Percentiles rank a stretch among this genome's conserved stretches.
Evolutionary conservation across 2,329 filamentous ascomycete genomes (phyloP).

Genomic region (Ploettnerulaceae sp.): DNA sequence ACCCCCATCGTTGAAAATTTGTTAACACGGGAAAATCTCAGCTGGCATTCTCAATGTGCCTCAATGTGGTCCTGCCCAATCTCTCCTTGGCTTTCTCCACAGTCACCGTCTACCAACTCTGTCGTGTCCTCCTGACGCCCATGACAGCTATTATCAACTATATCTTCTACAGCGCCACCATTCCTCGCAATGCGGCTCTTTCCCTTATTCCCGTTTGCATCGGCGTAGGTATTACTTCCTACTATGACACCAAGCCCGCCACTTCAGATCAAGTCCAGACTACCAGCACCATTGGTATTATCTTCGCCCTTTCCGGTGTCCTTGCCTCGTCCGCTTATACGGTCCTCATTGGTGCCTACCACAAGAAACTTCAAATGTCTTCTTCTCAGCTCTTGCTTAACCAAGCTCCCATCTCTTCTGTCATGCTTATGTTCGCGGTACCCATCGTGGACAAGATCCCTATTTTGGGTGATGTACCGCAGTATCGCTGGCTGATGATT

Average conservation of each 20-base stretch:
- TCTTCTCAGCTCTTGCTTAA: conserved; percentile 41
- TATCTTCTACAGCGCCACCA: conserved; percentile 26
- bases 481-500: conserved; percentile 37
- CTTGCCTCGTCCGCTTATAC: conserved; percentile 39
- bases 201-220: conserved; percentile 36
- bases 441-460: conserved; percentile 38
- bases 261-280: conserved; percentile 42
- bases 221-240: conserved; percentile 43
- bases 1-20: neutral
- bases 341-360: conserved; percentile 39
- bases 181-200: conserved; percentile 25
- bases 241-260: conserved; percentile 38
- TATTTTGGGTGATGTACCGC: conserved; percentile 34
- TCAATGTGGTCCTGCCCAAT: conserved; percentile 30
- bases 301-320: conserved; percentile 58
- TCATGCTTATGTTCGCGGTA: conserved; percentile 40
- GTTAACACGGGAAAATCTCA: conserved; percentile 2
- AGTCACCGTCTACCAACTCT: conserved; percentile 31
- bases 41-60: conserved; percentile 29
- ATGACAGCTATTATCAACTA: conserved; percentile 31
- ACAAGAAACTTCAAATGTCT: conserved; percentile 40
- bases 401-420: conserved; percentile 40
- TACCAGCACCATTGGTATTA: conserved; percentile 51
- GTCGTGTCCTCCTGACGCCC: conserved; percentile 30
- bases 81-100: conserved; percentile 28